Evolutionary conservation across 257 asterid genomes (phyloP).

Genomic region (Lycium barbarum): DNA sequence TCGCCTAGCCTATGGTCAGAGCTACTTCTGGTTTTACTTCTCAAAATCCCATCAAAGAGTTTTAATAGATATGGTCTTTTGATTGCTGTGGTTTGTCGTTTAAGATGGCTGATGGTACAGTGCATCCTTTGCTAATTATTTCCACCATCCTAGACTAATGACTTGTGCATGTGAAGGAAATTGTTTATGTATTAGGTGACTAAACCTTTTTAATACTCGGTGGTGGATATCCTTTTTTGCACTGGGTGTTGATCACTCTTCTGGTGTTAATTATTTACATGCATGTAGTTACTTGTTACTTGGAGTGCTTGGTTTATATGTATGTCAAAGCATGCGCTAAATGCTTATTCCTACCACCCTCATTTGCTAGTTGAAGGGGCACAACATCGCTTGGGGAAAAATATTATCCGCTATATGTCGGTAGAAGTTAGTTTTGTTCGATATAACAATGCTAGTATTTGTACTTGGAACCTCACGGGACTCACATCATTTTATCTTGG

Average conservation of each 20-base stretch:
- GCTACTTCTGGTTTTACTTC: not conserved
- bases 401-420: not conserved
- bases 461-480: not conserved
- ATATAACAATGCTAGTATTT: not conserved
- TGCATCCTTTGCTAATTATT: not conserved
- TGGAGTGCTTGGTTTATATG: not conserved
- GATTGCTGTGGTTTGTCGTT: not conserved
- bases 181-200: not conserved
- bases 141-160: not conserved
- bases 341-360: not conserved
- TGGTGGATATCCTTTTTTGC: not conserved
- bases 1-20: not conserved
- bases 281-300: not conserved
- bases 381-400: not conserved
- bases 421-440: not conserved
- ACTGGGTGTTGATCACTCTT: not conserved
- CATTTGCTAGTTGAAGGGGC: too few relatives aligned
- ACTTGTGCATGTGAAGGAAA: not conserved
- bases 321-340: not conserved
- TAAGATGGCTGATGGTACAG: not conserved
- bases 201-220: not conserved
- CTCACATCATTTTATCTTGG: too few relatives aligned
- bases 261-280: not conserved
- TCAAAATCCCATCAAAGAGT: not conserved
- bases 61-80: not conserved